These are phyloP conservation scores for Leishmania lainsoni DNA, from an alignment of 208 protist genomes.

Conservation along the genomic window DNA sequence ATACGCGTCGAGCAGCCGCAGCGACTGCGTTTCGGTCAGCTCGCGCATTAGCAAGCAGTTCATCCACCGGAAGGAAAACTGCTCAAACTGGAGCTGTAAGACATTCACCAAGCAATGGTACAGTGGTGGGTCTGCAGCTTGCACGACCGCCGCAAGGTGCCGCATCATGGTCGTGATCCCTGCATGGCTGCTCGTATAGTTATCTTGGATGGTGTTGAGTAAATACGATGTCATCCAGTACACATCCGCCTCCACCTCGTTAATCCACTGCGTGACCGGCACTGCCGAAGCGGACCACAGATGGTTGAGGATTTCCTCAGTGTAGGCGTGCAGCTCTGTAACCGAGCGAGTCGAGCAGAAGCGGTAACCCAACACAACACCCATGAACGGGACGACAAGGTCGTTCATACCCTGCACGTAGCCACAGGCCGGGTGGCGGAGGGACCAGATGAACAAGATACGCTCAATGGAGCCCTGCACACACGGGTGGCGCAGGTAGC, in stretches of 20 bases:
- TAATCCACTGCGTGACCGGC: constrained; percentile 49
- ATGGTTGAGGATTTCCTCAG: constrained; percentile 34
- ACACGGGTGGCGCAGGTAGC: constrained; percentile 67
- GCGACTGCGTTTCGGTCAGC: constrained; percentile 66
- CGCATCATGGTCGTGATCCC: constrained; percentile 90
- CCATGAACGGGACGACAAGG: constrained; percentile 91
- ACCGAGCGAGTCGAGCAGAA: constrained; percentile 57
- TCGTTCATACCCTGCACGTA: constrained; percentile 97
- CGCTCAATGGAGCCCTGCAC: constrained; percentile 82
- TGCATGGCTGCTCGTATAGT: constrained; percentile 91
- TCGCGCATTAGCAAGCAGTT: constrained; percentile 93
- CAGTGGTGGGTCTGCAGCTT: constrained; percentile 58
- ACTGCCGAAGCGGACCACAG: constrained; percentile 43
- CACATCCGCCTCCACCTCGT: constrained; percentile 88
- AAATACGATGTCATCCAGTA: constrained; percentile 92
- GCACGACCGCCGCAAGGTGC: constrained; percentile 74
- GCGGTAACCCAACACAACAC: constrained; percentile 69
- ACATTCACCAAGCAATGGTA: constrained; percentile 54
- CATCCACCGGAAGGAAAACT: constrained; percentile 94
- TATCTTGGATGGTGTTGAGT: constrained; percentile 86
- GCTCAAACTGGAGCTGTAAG: constrained; percentile 66
- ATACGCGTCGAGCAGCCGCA: constrained; percentile 91
- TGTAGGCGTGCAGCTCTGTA: constrained; percentile 48
- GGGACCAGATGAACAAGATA: constrained; percentile 93
- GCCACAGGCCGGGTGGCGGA: constrained; percentile 92